Percentiles rank a stretch among this genome's conserved stretches.
phyloP scores from a whole-genome alignment of 768 basidiomycete species.

The Tephrocybe rancida region DNA sequence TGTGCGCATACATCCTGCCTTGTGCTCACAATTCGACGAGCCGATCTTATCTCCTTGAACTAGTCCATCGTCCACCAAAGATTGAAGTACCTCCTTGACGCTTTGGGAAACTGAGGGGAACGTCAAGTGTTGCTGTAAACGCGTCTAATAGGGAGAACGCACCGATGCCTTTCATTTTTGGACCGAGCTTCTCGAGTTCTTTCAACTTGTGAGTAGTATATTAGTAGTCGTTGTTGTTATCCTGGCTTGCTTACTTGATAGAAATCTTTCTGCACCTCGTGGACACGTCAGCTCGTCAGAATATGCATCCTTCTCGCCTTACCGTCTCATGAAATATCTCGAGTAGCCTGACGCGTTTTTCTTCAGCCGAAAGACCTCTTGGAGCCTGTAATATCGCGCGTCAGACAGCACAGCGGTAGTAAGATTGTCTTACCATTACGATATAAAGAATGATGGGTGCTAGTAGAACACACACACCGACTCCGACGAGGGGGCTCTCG shows the following conservation, averaged over 20 bases:
- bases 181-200: constrained; percentile 87
- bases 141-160: constrained; percentile 5
- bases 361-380: constrained; percentile 85
- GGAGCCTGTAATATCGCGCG: constrained; percentile 47
- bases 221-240: not conserved
- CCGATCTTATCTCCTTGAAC: constrained; percentile 93
- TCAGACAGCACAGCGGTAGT: not conserved
- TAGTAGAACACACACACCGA: no score
- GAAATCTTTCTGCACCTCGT: constrained; percentile 69
- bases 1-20: constrained; percentile 20
- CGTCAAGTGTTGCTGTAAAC: not conserved
- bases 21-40: constrained; percentile 81
- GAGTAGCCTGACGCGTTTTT: constrained; percentile 85
- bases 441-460: no score
- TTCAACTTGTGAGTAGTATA: constrained; percentile 65
- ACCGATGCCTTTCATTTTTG: constrained; percentile 93
- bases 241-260: constrained; percentile 51
- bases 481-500: no score
- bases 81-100: constrained; percentile 90
- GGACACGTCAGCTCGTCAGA: not conserved
- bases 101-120: constrained; percentile 74
- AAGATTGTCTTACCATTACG: not conserved
- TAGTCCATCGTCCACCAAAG: constrained; percentile 83
- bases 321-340: constrained; percentile 96
- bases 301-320: constrained; percentile 10